These are phyloP conservation scores for Rhynchosporium graminicola DNA, from an alignment of 2,329 filamentous ascomycete genomes.

Conservation along the genomic window DNA sequence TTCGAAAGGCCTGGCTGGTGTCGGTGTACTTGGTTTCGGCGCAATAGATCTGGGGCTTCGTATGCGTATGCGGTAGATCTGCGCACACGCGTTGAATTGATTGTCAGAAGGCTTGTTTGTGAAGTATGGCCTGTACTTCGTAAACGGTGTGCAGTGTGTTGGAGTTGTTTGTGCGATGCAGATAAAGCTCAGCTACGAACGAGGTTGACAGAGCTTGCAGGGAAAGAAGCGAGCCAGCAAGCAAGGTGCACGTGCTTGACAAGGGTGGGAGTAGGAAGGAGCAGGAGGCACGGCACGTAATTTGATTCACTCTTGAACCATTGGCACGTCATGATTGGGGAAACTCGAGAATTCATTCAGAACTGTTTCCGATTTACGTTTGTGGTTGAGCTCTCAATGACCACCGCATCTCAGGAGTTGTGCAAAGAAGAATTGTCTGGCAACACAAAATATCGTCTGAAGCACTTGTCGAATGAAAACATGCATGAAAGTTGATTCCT, in stretches of 20 bases:
- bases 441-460: not conserved
- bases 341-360: not conserved
- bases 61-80: constrained; percentile 18
- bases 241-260: constrained; percentile 6
- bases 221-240: constrained; percentile 12
- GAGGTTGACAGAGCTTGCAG: constrained; percentile 13
- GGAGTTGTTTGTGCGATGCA: constrained; percentile 27
- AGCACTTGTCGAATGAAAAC: not conserved
- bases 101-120: not conserved
- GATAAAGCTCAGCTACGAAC: constrained; percentile 18
- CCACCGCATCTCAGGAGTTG: not conserved
- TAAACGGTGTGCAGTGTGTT: constrained; percentile 1
- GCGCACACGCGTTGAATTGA: constrained; percentile 29
- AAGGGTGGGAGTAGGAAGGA: not conserved
- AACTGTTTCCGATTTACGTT: not conserved
- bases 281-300: not conserved
- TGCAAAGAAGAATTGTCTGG: not conserved
- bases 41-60: constrained; percentile 1
- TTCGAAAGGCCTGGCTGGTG: constrained; percentile 13
- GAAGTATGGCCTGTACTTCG: constrained; percentile 1
- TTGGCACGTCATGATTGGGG: not conserved
- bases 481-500: too few relatives aligned
- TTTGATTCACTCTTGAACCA: not conserved
- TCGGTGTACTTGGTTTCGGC: constrained; percentile 8
- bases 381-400: not conserved